phyloP scores from a whole-genome alignment of 192 early-diverging fungal genomes.

The Ramicandelaber brevisporus region DNA sequence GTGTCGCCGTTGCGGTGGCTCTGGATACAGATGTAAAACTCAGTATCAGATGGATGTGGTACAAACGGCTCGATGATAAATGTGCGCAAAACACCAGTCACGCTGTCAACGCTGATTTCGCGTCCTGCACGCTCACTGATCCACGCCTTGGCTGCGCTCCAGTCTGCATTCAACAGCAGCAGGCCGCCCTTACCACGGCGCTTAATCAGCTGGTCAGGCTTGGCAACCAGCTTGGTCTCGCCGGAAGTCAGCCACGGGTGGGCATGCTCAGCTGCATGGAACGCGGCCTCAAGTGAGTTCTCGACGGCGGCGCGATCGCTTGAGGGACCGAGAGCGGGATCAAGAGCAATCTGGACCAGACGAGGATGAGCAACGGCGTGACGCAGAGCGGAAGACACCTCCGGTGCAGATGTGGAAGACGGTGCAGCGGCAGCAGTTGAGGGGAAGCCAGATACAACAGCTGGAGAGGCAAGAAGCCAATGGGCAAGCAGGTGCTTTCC shows the following conservation, averaged over 20 bases:
- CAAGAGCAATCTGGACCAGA: constrained; percentile 56
- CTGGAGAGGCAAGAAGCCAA: constrained; percentile 53
- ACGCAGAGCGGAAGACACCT: too few relatives aligned
- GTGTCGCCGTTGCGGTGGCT: constrained; percentile 83
- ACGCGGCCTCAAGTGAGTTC: constrained; percentile 31
- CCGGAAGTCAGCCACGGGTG: constrained; percentile 64
- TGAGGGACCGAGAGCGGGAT: constrained; percentile 22
- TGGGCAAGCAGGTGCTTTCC: constrained; percentile 88
- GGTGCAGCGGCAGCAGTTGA: constrained; percentile 42
- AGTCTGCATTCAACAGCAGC: constrained; percentile 74
- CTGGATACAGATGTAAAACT: constrained; percentile 96
- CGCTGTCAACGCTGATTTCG: constrained; percentile 53
- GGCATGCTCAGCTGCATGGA: constrained; percentile 37
- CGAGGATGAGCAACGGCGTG: too few relatives aligned
- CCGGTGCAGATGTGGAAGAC: too few relatives aligned
- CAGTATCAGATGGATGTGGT: constrained; percentile 70
- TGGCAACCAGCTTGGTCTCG: constrained; percentile 63
- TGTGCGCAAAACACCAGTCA: constrained; percentile 68
- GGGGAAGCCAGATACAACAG: constrained; percentile 18
- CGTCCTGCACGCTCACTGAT: constrained; percentile 73
- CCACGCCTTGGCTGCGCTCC: constrained; percentile 71
- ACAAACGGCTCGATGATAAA: constrained; percentile 91
- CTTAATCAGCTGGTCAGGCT: constrained; percentile 97
- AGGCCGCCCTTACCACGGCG: constrained; percentile 91
- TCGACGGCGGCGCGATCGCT: constrained; percentile 22